These are phyloP conservation scores for Arthrocladium fulminans DNA, from an alignment of 2,329 filamentous ascomycete species.

Conservation along the genomic window DNA sequence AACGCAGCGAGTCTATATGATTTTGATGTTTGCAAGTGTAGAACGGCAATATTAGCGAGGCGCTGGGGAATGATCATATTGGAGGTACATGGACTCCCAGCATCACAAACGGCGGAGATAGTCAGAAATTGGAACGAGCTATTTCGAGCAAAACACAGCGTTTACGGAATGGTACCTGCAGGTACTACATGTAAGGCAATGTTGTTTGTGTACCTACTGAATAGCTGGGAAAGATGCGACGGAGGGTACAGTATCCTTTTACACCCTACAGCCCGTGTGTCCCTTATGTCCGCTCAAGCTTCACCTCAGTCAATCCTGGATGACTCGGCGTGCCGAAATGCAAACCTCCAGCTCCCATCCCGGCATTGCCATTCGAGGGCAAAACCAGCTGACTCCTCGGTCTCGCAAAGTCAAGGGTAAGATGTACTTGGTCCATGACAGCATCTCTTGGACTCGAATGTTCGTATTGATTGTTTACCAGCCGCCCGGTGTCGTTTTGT, in stretches of 20 bases:
- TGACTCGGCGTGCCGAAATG: background rate
- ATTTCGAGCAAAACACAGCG: too few relatives aligned
- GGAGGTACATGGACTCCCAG: too few relatives aligned
- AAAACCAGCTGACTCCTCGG: constrained; percentile 6
- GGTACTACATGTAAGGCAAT: too few relatives aligned
- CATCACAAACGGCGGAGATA: too few relatives aligned
- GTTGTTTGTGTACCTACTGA: background rate
- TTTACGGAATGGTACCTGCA: too few relatives aligned
- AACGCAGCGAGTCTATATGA: background rate
- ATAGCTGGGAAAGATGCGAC: background rate
- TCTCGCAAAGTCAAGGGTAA: background rate
- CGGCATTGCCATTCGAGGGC: background rate
- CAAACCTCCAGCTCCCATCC: too few relatives aligned
- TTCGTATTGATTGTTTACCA: background rate
- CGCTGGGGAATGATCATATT: too few relatives aligned
- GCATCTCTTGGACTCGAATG: background rate
- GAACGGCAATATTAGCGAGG: background rate
- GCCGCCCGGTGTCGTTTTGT: constrained; percentile 3
- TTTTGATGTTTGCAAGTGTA: background rate
- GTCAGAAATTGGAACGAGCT: too few relatives aligned
- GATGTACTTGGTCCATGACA: background rate
- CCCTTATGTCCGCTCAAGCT: background rate
- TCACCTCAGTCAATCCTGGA: background rate
- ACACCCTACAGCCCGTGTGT: background rate
- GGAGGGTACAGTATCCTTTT: too few relatives aligned